phyloP scores from a whole-genome alignment of 352 stramenopile species.

The Phytopythium cucurbitacearum region DNA sequence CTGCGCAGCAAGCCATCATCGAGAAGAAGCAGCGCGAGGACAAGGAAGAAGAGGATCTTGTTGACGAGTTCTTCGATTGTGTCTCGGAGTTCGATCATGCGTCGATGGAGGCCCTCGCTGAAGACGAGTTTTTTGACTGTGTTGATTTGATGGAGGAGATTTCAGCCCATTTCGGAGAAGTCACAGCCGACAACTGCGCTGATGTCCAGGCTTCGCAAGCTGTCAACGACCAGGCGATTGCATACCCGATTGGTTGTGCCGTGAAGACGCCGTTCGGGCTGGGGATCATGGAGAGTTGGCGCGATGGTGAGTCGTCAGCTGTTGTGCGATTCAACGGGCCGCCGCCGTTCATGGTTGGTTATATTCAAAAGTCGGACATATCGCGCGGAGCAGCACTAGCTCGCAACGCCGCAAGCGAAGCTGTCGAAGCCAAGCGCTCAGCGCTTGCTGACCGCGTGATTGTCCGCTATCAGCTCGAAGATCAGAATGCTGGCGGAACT shows the following conservation, averaged over 20 bases:
- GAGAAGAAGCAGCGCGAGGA: conserved; percentile 23
- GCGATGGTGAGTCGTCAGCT: conserved; percentile 26
- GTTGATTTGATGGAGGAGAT: conserved; percentile 58
- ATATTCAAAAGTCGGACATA: conserved; percentile 61
- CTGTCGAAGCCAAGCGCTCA: conserved; percentile 38
- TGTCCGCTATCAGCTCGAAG: conserved; percentile 38
- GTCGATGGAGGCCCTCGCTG: conserved; percentile 47
- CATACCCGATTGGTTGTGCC: conserved; percentile 43
- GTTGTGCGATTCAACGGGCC: conserved; percentile 35
- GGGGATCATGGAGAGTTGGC: conserved; percentile 47
- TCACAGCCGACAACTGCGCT: no score
- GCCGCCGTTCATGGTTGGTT: conserved; percentile 22
- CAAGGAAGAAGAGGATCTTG: conserved; percentile 39
- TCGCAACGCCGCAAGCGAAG: conserved; percentile 13
- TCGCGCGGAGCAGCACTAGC: conserved; percentile 42
- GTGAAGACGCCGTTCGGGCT: conserved; percentile 67
- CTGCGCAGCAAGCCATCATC: conserved; percentile 25
- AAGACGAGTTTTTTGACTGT: conserved; percentile 86
- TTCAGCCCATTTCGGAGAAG: conserved; percentile 26
- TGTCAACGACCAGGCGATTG: background rate
- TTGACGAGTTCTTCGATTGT: conserved; percentile 80
- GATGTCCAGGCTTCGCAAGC: background rate
- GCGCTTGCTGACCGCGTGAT: conserved; percentile 56
- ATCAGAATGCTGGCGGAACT: conserved; percentile 10
- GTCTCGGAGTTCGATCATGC: conserved; percentile 46